Percentiles rank a stretch among this genome's conserved stretches.
These are phyloP conservation scores for Penicillium glabrum DNA, from an alignment of 2,329 filamentous ascomycete genomes.

Conservation along the genomic window DNA sequence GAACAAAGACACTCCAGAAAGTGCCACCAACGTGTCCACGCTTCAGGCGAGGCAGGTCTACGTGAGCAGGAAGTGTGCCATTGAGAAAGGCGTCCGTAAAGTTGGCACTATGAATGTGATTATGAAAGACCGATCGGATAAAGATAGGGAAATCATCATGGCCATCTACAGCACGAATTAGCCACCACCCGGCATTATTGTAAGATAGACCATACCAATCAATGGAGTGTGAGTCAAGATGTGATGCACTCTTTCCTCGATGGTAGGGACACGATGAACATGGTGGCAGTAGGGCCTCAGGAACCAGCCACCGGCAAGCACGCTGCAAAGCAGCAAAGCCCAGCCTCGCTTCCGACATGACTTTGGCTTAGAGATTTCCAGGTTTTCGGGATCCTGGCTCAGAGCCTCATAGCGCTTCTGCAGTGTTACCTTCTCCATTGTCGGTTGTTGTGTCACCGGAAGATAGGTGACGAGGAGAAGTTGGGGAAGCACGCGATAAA, in stretches of 20 bases:
- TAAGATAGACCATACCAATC: slow-evolving; percentile 39
- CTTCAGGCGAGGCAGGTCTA: slow-evolving; percentile 75
- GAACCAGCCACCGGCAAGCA: slow-evolving; percentile 16
- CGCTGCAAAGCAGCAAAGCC: slow-evolving; percentile 8
- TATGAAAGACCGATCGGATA: slow-evolving; percentile 66
- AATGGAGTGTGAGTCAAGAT: slow-evolving; percentile 50
- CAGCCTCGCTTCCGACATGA: slow-evolving; percentile 1
- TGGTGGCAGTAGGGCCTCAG: slow-evolving; percentile 8
- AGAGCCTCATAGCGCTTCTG: neutral
- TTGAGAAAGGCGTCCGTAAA: slow-evolving; percentile 75
- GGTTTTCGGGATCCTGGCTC: neutral
- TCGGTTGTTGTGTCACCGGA: neutral
- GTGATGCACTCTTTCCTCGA: slow-evolving; percentile 42
- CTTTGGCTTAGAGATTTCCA: neutral
- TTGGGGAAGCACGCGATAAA: neutral
- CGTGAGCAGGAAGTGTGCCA: slow-evolving; percentile 67
- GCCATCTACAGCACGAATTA: slow-evolving; percentile 60
- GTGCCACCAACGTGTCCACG: slow-evolving; percentile 69
- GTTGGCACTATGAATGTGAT: slow-evolving; percentile 72
- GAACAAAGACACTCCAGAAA: slow-evolving; percentile 89
- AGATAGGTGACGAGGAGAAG: neutral
- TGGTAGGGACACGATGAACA: slow-evolving; percentile 12
- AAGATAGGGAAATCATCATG: slow-evolving; percentile 84
- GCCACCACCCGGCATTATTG: neutral
- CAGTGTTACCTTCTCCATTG: slow-evolving; percentile 3